These are phyloP conservation scores for Rhododendron williamsianum DNA, from an alignment of 148 eudicot species.

Conservation along the genomic window DNA sequence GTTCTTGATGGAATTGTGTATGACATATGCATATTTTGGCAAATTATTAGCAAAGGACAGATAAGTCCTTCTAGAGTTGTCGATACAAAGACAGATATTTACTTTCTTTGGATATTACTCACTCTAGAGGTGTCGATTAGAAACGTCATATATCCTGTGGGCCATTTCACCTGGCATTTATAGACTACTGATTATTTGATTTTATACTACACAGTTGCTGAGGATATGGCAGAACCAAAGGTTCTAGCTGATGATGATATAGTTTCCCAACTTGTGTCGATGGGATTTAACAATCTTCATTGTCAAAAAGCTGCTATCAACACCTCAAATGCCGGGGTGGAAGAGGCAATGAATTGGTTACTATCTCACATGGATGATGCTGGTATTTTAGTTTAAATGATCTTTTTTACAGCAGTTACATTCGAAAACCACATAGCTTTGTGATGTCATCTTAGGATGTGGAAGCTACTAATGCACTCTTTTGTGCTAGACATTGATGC, in stretches of 20 bases:
- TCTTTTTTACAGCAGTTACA: background rate
- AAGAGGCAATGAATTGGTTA: conserved; percentile 97
- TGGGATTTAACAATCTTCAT: conserved; percentile 71
- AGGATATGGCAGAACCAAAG: conserved; percentile 32
- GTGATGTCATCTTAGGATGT: background rate
- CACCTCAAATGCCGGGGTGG: conserved; percentile 78
- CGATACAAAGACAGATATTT: background rate
- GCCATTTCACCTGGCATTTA: background rate
- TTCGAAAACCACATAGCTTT: background rate
- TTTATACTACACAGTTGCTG: conserved; percentile 27
- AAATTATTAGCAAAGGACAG: background rate
- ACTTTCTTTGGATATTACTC: background rate
- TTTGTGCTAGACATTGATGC: conserved; percentile 69
- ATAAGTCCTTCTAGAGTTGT: background rate
- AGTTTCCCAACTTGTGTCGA: conserved; percentile 71
- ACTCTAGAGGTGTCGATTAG: background rate
- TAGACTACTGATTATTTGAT: background rate
- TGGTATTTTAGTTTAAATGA: conserved; percentile 34
- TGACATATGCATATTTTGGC: background rate
- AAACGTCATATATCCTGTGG: background rate
- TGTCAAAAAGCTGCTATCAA: conserved; percentile 92
- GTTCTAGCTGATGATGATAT: conserved; percentile 56
- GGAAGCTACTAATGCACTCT: conserved; percentile 1
- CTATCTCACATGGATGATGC: conserved; percentile 95
- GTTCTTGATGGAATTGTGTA: background rate